Conservation (phyloP, 2,329 filamentous ascomycete genomes). For the Metarhizium humberi region DNA sequence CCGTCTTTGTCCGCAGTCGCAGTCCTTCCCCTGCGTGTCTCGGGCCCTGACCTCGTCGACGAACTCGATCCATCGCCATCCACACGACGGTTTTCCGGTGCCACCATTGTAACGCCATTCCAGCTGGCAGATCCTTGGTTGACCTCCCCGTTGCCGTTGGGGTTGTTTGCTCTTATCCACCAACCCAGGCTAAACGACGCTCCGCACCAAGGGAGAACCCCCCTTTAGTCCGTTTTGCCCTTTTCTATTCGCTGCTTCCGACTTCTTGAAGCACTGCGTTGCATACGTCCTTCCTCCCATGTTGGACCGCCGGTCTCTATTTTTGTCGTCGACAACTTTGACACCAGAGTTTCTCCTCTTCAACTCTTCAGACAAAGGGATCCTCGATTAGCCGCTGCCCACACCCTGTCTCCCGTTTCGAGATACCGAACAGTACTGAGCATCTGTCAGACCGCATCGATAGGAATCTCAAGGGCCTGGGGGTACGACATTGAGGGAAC, state of each 20-base stretch:
- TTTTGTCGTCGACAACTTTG: neutral
- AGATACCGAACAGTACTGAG: neutral
- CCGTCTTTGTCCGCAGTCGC: neutral
- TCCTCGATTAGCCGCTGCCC: neutral
- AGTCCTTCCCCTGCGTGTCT: conserved; percentile 6
- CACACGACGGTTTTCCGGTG: neutral
- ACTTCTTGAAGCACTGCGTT: neutral
- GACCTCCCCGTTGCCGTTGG: neutral
- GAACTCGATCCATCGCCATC: neutral
- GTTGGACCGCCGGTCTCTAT: neutral
- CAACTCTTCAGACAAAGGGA: neutral
- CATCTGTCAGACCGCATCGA: neutral
- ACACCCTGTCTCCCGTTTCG: neutral
- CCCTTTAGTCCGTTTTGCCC: neutral
- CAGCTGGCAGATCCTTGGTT: neutral
- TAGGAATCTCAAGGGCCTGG: neutral
- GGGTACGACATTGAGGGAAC: neutral
- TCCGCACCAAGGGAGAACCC: neutral
- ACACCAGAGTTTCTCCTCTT: neutral
- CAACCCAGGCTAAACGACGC: neutral
- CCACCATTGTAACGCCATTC: neutral
- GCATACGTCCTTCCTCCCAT: neutral
- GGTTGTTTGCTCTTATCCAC: neutral
- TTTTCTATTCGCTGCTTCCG: neutral
- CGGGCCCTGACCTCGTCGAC: conserved; percentile 3